Conservation (phyloP, 306 rosid genomes). For the Fragaria vesca region DNA sequence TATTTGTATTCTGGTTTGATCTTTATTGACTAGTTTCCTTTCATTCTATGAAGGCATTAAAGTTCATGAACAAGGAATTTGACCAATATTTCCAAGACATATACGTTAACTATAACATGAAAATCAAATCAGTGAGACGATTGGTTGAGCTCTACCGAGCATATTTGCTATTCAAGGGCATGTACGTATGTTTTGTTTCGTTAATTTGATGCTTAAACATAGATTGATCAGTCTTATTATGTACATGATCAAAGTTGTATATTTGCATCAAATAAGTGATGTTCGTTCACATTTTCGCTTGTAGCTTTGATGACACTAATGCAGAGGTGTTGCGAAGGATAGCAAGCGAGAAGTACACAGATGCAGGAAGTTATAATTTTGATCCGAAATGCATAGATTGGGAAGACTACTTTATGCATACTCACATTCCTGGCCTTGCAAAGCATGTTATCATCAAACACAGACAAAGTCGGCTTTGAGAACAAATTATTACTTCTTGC, state of each 20-base stretch:
- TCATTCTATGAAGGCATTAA: constrained; percentile 23
- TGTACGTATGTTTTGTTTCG: constrained; percentile 19
- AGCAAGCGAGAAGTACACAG: neutral
- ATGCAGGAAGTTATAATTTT: constrained; percentile 14
- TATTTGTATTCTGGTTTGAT: neutral
- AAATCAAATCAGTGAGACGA: neutral
- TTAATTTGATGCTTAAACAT: neutral
- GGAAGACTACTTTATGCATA: constrained; percentile 36
- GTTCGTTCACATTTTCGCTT: neutral
- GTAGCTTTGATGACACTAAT: constrained; percentile 44
- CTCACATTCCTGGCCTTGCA: constrained; percentile 39
- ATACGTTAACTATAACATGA: neutral
- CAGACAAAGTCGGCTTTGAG: too few relatives aligned
- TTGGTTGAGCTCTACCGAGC: constrained; percentile 39
- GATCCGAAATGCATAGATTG: constrained; percentile 39
- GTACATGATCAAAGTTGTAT: neutral
- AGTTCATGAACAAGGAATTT: constrained; percentile 18
- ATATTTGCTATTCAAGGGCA: constrained; percentile 27
- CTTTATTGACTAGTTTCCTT: neutral
- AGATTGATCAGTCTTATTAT: neutral
- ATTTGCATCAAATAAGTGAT: neutral
- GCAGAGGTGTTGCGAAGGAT: constrained; percentile 23
- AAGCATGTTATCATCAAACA: constrained; percentile 19
- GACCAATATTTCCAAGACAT: neutral
- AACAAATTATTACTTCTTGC: too few relatives aligned